Evolutionary conservation across 228 moss, liverwort and hornwort genomes (phyloP), one percentile per base, ranked within the genome.

Genomic region (Sphagnum magellanicum): DNA sequence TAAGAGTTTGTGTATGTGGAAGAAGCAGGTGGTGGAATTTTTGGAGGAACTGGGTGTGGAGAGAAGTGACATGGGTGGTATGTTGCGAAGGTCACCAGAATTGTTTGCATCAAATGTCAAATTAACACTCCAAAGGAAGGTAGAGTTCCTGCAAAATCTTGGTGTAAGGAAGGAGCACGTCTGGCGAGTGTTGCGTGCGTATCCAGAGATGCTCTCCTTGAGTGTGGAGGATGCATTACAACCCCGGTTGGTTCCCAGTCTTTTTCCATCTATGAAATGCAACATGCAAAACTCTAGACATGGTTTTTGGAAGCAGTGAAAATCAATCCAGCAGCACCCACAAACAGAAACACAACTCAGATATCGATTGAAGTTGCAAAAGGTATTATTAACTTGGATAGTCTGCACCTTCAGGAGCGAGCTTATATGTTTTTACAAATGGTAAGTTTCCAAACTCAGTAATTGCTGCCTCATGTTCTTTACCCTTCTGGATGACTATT

Each of bases 201-300:
- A 70, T 71, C 94, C 98, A 55, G 92, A 94, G 84, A 81, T 98
- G 74, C 81, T 98, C 49, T 81, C 89, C 49, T 89, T 90, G 92
- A 88, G 83, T 76, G 86, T 98, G 66, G 85, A 93, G 69, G 79
- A 84, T 47, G 87, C 94, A 6, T 77, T 98, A 61, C 77, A 67
- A 73, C 92, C 94, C 53, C 87, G 98, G 98, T 98, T 52, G 79
- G 70, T 12, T 67, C 32, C 32, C 32, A 32, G 32, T 32, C 32
- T 32, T 32, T 32, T 32, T 32, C 32, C 32, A 32, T 32, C 32
- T 32, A 32, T 32, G 32, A 32, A 32, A 32, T 32, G 32, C 32
- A 32, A 32, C 32, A 32, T 32, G 32, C 32, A 32, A 32, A 32
- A 32, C 32, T 32, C 32, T 32, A 32, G 32, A 32, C 32, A 32